These are phyloP conservation scores for Sugiyamaella pinicola DNA, from an alignment of 1,139 yeast species.

Conservation along the genomic window DNA sequence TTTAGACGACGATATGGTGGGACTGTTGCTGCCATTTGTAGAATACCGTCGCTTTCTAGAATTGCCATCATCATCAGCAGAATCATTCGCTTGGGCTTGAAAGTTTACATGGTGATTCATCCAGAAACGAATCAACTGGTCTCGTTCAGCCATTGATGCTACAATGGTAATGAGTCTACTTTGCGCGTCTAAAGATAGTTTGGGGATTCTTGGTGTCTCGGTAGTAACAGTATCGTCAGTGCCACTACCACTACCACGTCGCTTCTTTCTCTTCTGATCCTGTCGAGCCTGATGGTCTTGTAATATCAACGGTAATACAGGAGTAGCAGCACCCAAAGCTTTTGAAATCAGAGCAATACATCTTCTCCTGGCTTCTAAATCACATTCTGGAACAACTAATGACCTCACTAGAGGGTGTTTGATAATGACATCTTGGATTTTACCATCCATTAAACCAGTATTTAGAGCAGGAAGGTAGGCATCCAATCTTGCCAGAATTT, in stretches of 20 bases:
- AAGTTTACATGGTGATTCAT: constrained; percentile 31
- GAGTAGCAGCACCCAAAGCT: constrained; percentile 38
- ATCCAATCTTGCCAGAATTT: constrained; percentile 34
- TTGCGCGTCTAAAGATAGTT: constrained; percentile 32
- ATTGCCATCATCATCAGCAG: background rate
- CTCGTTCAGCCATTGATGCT: constrained; percentile 34
- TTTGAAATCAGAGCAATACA: constrained; percentile 35
- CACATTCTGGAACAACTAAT: constrained; percentile 41
- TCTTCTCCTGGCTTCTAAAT: constrained; percentile 38
- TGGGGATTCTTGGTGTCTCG: constrained; percentile 10
- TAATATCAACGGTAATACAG: constrained; percentile 37
- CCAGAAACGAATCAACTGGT: constrained; percentile 34
- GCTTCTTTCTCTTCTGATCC: constrained; percentile 14
- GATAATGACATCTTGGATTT: constrained; percentile 39
- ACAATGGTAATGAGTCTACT: constrained; percentile 30
- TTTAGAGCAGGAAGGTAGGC: constrained; percentile 38
- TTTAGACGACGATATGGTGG: constrained; percentile 10
- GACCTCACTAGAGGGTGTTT: constrained; percentile 39
- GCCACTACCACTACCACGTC: background rate
- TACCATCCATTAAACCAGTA: constrained; percentile 39
- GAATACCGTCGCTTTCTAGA: constrained; percentile 18
- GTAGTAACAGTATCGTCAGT: background rate
- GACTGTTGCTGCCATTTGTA: background rate
- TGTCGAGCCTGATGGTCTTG: constrained; percentile 30
- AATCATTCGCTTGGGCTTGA: background rate